phyloP scores from a whole-genome alignment of 2,329 filamentous ascomycete species.

The Pyrenophora tritici-repentis region DNA sequence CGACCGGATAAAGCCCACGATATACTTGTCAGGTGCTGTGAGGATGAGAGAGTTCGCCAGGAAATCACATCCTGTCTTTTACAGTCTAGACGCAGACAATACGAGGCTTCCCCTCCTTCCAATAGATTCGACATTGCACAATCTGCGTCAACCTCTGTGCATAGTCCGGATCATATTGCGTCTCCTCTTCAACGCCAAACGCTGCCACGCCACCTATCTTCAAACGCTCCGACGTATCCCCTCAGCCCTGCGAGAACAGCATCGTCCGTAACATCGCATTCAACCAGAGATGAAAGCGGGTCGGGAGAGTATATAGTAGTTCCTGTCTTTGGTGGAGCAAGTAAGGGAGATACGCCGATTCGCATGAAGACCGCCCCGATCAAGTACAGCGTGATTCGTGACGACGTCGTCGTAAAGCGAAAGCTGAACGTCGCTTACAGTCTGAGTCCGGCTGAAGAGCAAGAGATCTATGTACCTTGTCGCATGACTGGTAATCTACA shows the following conservation, averaged over 20 bases:
- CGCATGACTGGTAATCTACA: no score
- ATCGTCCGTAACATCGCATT: slow-evolving; percentile 1
- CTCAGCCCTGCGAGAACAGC: background rate
- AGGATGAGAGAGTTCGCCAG: background rate
- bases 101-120: background rate
- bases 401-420: background rate
- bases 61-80: background rate
- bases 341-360: background rate
- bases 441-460: no score
- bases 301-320: background rate
- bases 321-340: background rate
- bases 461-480: no score
- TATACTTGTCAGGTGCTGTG: background rate
- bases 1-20: background rate
- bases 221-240: background rate
- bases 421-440: no score
- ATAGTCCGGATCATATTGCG: background rate
- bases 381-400: slow-evolving; percentile 8
- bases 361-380: slow-evolving; percentile 1
- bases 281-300: background rate
- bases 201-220: no score
- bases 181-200: no score
- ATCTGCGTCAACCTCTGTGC: background rate
- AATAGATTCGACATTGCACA: background rate
- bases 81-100: background rate